Base-by-base conservation (phyloP, 768 basidiomycete species). In the Agaricus blazei region DNA sequence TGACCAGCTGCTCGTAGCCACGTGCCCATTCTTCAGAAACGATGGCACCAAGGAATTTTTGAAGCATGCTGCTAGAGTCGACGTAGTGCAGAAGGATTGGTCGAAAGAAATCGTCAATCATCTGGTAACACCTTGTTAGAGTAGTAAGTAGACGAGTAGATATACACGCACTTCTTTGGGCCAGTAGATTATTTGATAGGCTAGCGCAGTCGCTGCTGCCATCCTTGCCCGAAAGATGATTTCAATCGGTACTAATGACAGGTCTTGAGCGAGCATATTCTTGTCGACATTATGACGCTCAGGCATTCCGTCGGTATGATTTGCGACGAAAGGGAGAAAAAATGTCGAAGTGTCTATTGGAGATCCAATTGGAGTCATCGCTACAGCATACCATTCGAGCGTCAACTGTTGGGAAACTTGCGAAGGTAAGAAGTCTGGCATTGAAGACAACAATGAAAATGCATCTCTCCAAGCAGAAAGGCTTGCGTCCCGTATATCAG, bases 261-360 rank as follows among this genome's bases (percentile, higher is more conserved):
- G 72, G 66, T 99, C 97, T 65, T 98, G 95, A 4, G 81, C 77
- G 24, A 98, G 76, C 86, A 98, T 93, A 56, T 88, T 89, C 76
- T 93, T 98, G 74, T 99, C 97, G 31, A 98, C 92, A 62, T 97
- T 94, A 67, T 98, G 92, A 45, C 85, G 80, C 66, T 92, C 88
- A 0, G 77, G 72, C 2, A 72, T 68, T 24, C 75, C 72, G 5
- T 70, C 68, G 9, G 78, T 79, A 52, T 80, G 75, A 14, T 72
- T 69, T 1, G 75, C 65, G n/a, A 80, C 67, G 3, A 76, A 72
- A 3, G 87, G 82, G 45, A 78, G 76, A 68, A 87, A 85, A 65
- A 98, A 93, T 14, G 77, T 72, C 0, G 82, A 69, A 0, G 81
- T 64, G 58, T 95, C 86, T 60, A 98, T 77, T 2, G 88, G 77